Percentiles rank a stretch among this genome's conserved stretches.
Evolutionary conservation across 768 basidiomycete species (phyloP).

Genomic region (Collybiopsis luxurians): DNA sequence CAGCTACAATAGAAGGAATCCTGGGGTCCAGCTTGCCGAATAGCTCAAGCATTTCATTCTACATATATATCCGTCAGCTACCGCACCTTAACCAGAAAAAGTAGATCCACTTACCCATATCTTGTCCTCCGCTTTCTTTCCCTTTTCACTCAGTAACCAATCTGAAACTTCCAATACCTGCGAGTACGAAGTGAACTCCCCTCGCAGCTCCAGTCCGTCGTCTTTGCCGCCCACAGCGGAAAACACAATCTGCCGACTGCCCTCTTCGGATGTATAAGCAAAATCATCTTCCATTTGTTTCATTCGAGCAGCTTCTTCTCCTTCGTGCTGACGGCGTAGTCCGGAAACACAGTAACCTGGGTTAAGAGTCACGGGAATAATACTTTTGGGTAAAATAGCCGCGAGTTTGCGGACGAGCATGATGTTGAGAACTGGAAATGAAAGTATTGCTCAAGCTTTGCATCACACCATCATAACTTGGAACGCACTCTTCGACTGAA

Average conservation of each 20-base stretch:
- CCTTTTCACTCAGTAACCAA: conserved; percentile 28
- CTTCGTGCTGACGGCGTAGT: conserved; percentile 12
- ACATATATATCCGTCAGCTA: not conserved
- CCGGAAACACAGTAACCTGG: conserved; percentile 30
- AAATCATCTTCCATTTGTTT: conserved; percentile 9
- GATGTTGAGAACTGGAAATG: conserved; percentile 23
- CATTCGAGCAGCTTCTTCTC: not conserved
- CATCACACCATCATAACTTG: not conserved
- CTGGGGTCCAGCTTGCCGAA: conserved; percentile 8
- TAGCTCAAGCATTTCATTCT: conserved; percentile 25
- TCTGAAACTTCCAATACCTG: conserved; percentile 25
- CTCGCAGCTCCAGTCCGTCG: not conserved
- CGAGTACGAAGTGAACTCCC: not conserved
- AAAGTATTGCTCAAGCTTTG: too few relatives aligned
- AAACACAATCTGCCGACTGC: conserved; percentile 32
- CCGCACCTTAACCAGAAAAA: not conserved
- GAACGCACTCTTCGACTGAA: conserved; percentile 26
- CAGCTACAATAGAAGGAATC: not conserved
- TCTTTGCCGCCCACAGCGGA: conserved; percentile 21
- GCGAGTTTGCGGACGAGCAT: conserved; percentile 27
- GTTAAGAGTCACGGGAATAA: conserved; percentile 17
- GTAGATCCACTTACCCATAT: conserved; percentile 28
- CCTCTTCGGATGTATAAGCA: conserved; percentile 23
- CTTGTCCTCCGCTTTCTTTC: conserved; percentile 22
- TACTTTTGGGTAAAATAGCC: conserved; percentile 15